Conservation (phyloP, 139 green algal species). For the Closterium sp. region DNA sequence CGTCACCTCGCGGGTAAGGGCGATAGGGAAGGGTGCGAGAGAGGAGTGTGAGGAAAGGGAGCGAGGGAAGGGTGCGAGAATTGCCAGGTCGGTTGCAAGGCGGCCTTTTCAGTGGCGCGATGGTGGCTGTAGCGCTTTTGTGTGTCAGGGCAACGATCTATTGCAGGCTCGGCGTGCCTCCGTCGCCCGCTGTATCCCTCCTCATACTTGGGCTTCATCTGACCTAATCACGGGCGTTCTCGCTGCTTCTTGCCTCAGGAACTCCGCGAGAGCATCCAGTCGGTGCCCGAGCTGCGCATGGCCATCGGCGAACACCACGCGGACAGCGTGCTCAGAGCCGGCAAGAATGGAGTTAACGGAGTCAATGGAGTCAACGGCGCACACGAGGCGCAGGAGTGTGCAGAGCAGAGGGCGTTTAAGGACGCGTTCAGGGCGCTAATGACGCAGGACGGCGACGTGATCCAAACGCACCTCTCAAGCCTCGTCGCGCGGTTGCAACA, state of each 20-base stretch:
- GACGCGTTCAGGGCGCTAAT: constrained; percentile 82
- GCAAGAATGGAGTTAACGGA: neutral
- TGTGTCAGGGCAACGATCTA: no score
- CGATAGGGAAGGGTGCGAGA: neutral
- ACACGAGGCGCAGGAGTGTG: neutral
- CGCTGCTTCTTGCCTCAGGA: neutral
- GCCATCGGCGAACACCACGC: neutral
- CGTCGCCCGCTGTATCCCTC: no score
- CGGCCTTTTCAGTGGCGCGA: no score
- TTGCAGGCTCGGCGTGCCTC: no score
- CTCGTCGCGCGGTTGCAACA: constrained; percentile 4
- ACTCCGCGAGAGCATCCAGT: constrained; percentile 29
- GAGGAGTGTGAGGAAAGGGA: neutral
- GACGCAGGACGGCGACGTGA: constrained; percentile 57
- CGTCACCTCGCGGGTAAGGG: constrained; percentile 30
- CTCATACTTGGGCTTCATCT: no score
- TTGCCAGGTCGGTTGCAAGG: neutral
- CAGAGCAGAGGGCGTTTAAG: constrained; percentile 34
- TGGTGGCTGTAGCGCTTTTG: no score
- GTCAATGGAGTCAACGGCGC: neutral
- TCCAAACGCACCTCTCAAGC: constrained; percentile 36
- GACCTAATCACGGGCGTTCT: neutral
- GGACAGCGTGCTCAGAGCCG: neutral
- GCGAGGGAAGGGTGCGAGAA: neutral
- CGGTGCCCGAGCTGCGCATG: constrained; percentile 32